Percentiles rank a stretch among this genome's conserved stretches.
Conservation (phyloP, 257 asterid species). For the Solanum clarkiae region DNA sequence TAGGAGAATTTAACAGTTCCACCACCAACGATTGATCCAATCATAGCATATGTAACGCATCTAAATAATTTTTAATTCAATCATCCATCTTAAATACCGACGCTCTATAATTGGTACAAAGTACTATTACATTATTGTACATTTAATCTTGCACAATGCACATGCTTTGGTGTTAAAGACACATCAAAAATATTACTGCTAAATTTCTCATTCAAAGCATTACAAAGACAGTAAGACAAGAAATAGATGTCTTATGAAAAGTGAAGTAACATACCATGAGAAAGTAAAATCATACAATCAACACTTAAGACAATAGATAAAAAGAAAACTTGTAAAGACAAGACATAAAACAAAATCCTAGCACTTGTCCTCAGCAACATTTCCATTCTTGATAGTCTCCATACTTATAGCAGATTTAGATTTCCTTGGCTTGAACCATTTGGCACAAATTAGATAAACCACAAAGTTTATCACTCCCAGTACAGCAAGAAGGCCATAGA, state of each 20-base stretch:
- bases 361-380: constrained; percentile 30
- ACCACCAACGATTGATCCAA: no score
- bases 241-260: not conserved
- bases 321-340: not conserved
- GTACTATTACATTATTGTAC: no score
- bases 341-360: not conserved
- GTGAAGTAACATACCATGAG: not conserved
- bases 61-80: no score
- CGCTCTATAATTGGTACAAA: no score
- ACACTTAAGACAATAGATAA: not conserved
- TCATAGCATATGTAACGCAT: no score
- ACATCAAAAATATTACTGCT: no score
- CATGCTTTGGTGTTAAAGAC: no score
- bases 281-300: not conserved
- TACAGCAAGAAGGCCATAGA: constrained; percentile 59
- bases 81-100: no score
- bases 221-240: not conserved
- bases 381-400: constrained; percentile 14
- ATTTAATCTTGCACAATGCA: no score
- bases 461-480: constrained; percentile 48
- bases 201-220: not conserved
- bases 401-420: constrained; percentile 14
- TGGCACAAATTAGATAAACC: constrained; percentile 45
- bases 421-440: constrained; percentile 45
- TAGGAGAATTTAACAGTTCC: no score